phyloP scores from a whole-genome alignment of 345 rosid species.

The Eucalyptus dawsonii region DNA sequence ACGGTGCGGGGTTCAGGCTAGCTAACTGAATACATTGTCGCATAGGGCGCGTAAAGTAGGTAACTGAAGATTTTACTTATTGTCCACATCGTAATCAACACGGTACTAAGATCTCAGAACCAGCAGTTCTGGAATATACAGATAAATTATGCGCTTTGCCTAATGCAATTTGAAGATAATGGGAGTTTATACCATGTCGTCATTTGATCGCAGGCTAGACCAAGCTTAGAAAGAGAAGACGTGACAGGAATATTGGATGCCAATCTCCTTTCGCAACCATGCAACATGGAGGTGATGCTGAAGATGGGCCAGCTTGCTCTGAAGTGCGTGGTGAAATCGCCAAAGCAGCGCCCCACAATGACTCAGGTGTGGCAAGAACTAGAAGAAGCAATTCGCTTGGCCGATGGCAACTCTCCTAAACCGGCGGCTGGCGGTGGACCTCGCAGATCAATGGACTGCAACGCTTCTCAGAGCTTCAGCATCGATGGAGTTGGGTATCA shows the following conservation, averaged over 20 bases:
- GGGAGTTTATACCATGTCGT: background rate
- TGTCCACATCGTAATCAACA: background rate
- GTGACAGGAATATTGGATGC: conserved; percentile 40
- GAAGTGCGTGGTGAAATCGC: conserved; percentile 25
- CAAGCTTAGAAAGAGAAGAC: conserved; percentile 27
- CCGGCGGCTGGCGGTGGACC: background rate
- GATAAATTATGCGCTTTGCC: background rate
- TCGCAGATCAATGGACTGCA: background rate
- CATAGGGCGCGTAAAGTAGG: background rate
- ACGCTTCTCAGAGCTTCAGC: conserved; percentile 35
- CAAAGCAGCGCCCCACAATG: conserved; percentile 48
- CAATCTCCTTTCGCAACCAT: conserved; percentile 30
- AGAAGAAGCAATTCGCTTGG: conserved; percentile 14
- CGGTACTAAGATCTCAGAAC: background rate
- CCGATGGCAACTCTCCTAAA: background rate
- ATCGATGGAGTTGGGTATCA: conserved; percentile 33
- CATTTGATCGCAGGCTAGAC: conserved; percentile 25
- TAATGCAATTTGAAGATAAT: background rate
- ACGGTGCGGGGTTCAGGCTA: background rate
- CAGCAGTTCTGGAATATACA: background rate
- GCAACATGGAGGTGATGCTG: conserved; percentile 41
- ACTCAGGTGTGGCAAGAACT: conserved; percentile 40
- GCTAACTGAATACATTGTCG: background rate
- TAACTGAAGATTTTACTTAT: background rate
- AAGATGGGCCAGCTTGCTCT: conserved; percentile 47